phyloP scores from a whole-genome alignment of 441 rosid species.

The Rhodomyrtus psidioides region DNA sequence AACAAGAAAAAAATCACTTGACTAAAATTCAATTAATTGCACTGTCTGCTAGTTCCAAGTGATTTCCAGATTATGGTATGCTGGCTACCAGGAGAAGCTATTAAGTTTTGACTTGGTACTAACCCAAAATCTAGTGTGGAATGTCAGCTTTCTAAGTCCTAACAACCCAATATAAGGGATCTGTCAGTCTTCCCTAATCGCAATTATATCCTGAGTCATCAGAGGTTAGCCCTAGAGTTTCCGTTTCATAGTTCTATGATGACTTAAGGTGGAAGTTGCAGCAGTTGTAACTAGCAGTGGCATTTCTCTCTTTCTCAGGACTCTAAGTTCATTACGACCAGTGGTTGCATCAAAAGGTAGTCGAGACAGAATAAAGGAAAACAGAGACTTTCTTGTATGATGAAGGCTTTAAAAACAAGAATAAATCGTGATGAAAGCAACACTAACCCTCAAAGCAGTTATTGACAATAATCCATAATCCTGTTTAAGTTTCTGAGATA shows the following conservation, averaged over 20 bases:
- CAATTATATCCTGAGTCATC: background rate
- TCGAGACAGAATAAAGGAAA: background rate
- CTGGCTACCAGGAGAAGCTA: background rate
- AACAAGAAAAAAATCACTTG: background rate
- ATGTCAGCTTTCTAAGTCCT: background rate
- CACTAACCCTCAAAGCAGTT: constrained; percentile 65
- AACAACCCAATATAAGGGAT: background rate
- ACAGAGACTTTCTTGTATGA: background rate
- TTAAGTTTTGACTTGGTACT: background rate
- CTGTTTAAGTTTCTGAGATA: constrained; percentile 50
- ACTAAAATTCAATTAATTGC: background rate
- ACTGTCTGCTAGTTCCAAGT: background rate
- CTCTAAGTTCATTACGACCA: background rate
- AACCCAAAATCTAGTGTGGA: background rate
- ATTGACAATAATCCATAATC: constrained; percentile 88
- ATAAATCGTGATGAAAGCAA: background rate
- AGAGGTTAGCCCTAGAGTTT: background rate
- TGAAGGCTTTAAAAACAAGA: background rate
- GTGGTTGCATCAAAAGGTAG: background rate
- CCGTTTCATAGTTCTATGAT: background rate
- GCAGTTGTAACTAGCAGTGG: background rate
- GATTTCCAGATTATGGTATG: background rate
- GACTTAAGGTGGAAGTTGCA: background rate
- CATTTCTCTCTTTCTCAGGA: background rate
- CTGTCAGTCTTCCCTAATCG: background rate